Base-by-base conservation (phyloP, 2,329 filamentous ascomycete genomes). In the Penicillium fuscoglaucum region DNA sequence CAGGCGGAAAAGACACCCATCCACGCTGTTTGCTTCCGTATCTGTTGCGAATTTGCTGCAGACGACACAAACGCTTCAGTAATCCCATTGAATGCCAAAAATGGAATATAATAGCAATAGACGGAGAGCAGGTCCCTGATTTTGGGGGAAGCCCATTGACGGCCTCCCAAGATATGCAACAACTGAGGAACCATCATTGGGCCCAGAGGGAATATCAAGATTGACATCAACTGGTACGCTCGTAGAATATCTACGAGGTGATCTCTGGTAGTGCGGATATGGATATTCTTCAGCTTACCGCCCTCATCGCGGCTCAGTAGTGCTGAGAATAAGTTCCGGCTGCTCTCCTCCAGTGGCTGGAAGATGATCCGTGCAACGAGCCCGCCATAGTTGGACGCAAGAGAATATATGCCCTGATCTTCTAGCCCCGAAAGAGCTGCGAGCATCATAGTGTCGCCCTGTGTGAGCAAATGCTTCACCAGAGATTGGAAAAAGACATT, bases 301-400 rank as follows among this genome's bases (percentile, higher is more conserved):
- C 48, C 58, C 7, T 59, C 47, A 60, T 67, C 45, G 59, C 68
- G 81, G 74, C 78, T 78, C 24, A 97, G 85, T 0, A 96, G 80
- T 35, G 89, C 89, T 52, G 91, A 93, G 68, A 98, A 97, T 71
- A 96, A 87, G 70, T 88, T 92, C 40, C 96, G 88, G 63, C 90
- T 93, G 72, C 89, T 93, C 76, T 99, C 96, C 75, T 99, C 95
- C 59, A 99, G 86, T 8, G 95, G 96, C 70, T 98, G 95, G 73
- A 99, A 93, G 51, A 99, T 79, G 63, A 98, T 85, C 3, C 95
- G 86, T 0, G 95, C 95, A 29, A 96, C 79, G 0, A 99, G 84
- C 2, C 93, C 90, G 24, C 95, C 95, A 72, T 95, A 99, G 75
- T 98, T 99, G 68, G 92, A 92, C 52, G 93, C 95, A 6, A 99